These are phyloP conservation scores for Juglanconis sp. DNA, from an alignment of 2,329 filamentous ascomycete genomes.

Conservation along the genomic window DNA sequence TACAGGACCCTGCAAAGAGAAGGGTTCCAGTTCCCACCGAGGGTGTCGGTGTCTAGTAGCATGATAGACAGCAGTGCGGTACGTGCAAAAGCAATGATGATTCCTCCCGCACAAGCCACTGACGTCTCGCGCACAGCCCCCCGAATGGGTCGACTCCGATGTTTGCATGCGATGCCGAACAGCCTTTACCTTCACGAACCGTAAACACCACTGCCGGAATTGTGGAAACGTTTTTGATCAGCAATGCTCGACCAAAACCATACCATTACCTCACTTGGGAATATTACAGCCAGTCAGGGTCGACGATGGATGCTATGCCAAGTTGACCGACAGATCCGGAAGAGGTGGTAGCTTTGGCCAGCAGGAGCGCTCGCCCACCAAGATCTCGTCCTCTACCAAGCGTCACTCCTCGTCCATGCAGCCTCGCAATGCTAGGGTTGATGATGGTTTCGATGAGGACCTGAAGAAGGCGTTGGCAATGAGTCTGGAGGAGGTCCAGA, in stretches of 20 bases:
- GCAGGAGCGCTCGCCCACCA: conserved; percentile 44
- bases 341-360: conserved; percentile 27
- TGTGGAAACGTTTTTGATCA: conserved; percentile 98
- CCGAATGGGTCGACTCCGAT: conserved; percentile 96
- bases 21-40: conserved; percentile 85
- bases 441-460: conserved; percentile 92
- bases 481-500: conserved; percentile 91
- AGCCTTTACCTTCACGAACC: conserved; percentile 93
- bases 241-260: conserved; percentile 84
- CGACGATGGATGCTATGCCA: conserved; percentile 92
- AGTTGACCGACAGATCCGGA: conserved; percentile 74
- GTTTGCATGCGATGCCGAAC: conserved; percentile 98
- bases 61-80: conserved; percentile 98
- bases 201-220: conserved; percentile 97
- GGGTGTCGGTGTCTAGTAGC: conserved; percentile 81
- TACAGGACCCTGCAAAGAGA: conserved; percentile 81
- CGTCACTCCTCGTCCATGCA: conserved; percentile 73
- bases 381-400: conserved; percentile 50
- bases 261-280: conserved; percentile 87
- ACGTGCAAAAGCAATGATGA: conserved; percentile 35
- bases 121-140: conserved; percentile 58
- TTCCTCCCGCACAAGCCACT: not conserved
- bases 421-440: conserved; percentile 80
- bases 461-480: conserved; percentile 90
- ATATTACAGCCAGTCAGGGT: conserved; percentile 89